These are phyloP conservation scores for Phytophthora sp. DNA, from an alignment of 352 stramenopile species.

Conservation along the genomic window DNA sequence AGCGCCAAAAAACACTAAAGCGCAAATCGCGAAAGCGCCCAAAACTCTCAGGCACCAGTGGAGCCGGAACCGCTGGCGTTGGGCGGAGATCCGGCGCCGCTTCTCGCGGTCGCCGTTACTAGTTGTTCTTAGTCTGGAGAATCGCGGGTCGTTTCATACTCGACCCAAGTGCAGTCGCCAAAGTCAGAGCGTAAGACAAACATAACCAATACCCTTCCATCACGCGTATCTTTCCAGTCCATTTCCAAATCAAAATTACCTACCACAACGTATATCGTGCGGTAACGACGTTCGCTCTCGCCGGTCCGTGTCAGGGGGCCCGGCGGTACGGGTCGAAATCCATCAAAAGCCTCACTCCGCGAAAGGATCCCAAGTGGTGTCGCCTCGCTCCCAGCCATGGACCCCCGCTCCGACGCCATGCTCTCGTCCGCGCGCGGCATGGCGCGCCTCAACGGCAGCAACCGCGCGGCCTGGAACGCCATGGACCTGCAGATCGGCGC, in stretches of 20 bases:
- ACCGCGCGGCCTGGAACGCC: conserved; percentile 47
- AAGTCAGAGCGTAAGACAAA: no score
- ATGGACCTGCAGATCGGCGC: conserved; percentile 55
- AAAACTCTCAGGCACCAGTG: no score
- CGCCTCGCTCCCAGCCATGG: conserved; percentile 14
- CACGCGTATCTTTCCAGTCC: no score
- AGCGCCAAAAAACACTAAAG: no score
- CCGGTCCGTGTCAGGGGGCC: no score
- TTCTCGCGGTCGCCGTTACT: background rate
- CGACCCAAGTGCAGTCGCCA: conserved; percentile 4
- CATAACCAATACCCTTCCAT: no score
- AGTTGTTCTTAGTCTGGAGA: conserved; percentile 16
- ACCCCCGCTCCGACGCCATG: conserved; percentile 21
- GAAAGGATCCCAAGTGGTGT: no score
- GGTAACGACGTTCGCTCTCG: no score
- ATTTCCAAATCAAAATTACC: no score
- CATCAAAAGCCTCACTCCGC: conserved; percentile 12
- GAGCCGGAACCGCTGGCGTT: conserved; percentile 3
- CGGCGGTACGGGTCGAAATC: no score
- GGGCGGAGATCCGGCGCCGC: conserved; percentile 6
- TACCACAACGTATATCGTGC: no score
- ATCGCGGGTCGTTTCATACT: conserved; percentile 25
- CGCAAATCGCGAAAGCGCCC: no score
- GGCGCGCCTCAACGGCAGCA: conserved; percentile 40
- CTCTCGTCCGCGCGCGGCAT: conserved; percentile 31